Base-by-base conservation (phyloP, 1,139 yeast genomes). In the Geotrichum bryndzae region DNA sequence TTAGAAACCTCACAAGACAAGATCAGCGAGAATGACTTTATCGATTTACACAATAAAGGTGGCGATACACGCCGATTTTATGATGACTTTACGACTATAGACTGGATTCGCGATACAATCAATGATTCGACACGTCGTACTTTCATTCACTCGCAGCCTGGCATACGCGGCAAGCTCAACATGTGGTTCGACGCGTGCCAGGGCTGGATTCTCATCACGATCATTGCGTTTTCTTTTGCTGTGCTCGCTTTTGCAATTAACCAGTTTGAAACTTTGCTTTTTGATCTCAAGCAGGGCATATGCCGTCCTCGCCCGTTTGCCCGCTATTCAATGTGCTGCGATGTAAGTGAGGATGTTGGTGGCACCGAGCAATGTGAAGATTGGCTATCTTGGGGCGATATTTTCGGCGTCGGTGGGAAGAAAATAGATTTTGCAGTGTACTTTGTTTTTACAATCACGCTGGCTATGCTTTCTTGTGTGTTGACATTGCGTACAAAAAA, bases 31-130 rank as follows among this genome's bases (percentile, higher is more conserved):
- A 15, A 11, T 35, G n/a, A 15, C 41, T 15, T 6, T 35, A 13
- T 11, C 41, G 1, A 3, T 35, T 3, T 35, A 10, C 3, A 8
- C n/a, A 13, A 35, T 11, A 10, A 35, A 11, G 41, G n/a, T 11
- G 41, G 38, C 48, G 57, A 58, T 35, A 52, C 46, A 18, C 59
- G 68, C 8, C 63, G 65, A 15, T 72, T 70, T 60, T 84, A 84
- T 69, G 85, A 84, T 69, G 87, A 84, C 70, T 84, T 84, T 71
- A 84, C 88, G 29, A 83, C 87, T n/a, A 82, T 84, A n/a, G 88
- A 84, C 73, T 84, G 88, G 88, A 80, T 83, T 2, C 77, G 79
- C 53, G 86, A 85, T 38, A 79, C 79, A 53, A 75, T 82, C 35
- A 73, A 76, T 64, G 82, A 82, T 56, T 82, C 84, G 52, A 73